These are phyloP conservation scores for Penicillium nordicum DNA, from an alignment of 2,329 filamentous ascomycete species.

Conservation along the genomic window DNA sequence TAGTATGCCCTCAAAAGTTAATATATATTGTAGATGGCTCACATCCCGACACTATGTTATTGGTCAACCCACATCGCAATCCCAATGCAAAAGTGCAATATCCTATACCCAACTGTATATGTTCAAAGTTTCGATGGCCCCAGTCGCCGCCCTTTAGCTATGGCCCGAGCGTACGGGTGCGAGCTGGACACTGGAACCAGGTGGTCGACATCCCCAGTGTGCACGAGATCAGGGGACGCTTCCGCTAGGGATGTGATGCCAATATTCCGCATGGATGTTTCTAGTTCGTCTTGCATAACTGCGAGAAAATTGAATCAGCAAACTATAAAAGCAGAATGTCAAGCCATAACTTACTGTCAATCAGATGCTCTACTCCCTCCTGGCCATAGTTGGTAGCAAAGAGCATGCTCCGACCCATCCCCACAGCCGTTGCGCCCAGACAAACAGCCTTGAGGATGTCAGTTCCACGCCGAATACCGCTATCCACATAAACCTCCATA, in stretches of 20 bases:
- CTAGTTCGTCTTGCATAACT: slow-evolving; percentile 49
- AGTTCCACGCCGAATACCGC: slow-evolving; percentile 52
- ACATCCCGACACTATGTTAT: background rate
- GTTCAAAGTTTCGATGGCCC: slow-evolving; percentile 27
- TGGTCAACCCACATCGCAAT: background rate
- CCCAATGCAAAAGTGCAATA: background rate
- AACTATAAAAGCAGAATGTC: background rate
- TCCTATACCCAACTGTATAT: background rate
- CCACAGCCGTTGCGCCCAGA: slow-evolving; percentile 54
- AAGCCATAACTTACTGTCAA: slow-evolving; percentile 49
- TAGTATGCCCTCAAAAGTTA: background rate
- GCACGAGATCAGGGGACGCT: slow-evolving; percentile 44
- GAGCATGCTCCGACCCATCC: slow-evolving; percentile 53
- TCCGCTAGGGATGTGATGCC: slow-evolving; percentile 47
- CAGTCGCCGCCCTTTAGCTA: slow-evolving; percentile 29
- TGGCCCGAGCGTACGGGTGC: slow-evolving; percentile 44
- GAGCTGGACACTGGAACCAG: slow-evolving; percentile 42
- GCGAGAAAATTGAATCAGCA: slow-evolving; percentile 4
- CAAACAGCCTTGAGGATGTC: slow-evolving; percentile 56
- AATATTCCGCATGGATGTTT: slow-evolving; percentile 48
- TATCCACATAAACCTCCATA: slow-evolving; percentile 54
- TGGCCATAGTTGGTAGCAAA: slow-evolving; percentile 55
- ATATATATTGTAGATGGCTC: background rate
- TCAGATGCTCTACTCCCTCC: slow-evolving; percentile 53
- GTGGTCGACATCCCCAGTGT: slow-evolving; percentile 51